Conservation (phyloP, 768 basidiomycete genomes). For the Leucocoprinus sp. region DNA sequence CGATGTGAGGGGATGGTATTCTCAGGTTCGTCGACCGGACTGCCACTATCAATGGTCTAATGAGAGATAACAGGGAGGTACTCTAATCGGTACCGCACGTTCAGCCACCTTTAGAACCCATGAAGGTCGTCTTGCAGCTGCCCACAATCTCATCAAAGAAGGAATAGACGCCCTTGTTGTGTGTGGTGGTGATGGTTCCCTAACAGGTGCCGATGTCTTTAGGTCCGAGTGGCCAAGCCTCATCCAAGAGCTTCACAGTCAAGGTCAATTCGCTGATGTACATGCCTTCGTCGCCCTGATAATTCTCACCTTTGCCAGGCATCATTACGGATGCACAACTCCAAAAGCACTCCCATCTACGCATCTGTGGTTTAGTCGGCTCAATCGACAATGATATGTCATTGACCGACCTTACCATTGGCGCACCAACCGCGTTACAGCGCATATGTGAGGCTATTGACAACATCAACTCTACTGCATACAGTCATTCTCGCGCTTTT, state of each 20-base stretch:
- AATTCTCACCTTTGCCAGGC: constrained; percentile 28
- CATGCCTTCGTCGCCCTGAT: constrained; percentile 1
- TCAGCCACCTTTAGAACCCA: constrained; percentile 75
- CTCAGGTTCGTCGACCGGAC: constrained; percentile 48
- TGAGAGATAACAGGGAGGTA: constrained; percentile 61
- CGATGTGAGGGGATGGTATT: constrained; percentile 93
- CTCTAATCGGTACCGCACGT: constrained; percentile 89
- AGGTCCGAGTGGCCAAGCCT: constrained; percentile 92
- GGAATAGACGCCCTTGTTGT: constrained; percentile 97
- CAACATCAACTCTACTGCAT: constrained; percentile 95
- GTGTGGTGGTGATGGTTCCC: constrained; percentile 94
- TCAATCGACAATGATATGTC: constrained; percentile 99
- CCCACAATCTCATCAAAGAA: constrained; percentile 87
- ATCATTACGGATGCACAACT: constrained; percentile 71
- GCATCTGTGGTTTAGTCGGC: constrained; percentile 96
- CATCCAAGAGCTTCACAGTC: constrained; percentile 53
- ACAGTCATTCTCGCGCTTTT: constrained; percentile 94
- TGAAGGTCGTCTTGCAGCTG: constrained; percentile 86
- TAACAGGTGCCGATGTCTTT: constrained; percentile 94
- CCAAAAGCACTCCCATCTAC: constrained; percentile 70
- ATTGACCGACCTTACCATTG: constrained; percentile 95
- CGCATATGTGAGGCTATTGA: constrained; percentile 98
- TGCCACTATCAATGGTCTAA: neutral
- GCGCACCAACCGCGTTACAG: constrained; percentile 90
- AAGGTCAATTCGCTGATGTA: constrained; percentile 34